phyloP scores from a whole-genome alignment of 2,329 filamentous ascomycete genomes.

The Endoconidiophora laricicola region DNA sequence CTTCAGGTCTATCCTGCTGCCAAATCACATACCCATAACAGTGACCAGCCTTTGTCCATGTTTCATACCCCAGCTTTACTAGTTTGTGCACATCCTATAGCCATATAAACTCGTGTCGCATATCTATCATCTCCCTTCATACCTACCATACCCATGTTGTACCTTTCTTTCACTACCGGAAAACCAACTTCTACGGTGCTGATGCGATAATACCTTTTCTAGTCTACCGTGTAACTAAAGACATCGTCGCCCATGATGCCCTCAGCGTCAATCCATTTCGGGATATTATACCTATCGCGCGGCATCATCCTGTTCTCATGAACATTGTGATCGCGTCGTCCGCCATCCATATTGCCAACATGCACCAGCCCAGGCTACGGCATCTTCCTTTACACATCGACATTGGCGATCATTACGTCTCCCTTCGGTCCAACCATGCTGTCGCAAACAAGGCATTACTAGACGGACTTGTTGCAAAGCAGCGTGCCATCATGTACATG shows the following conservation, averaged over 20 bases:
- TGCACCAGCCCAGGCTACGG: conserved; percentile 21
- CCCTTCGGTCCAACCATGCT: conserved; percentile 23
- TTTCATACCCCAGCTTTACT: no score
- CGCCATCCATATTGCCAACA: conserved; percentile 32
- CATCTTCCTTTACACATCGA: conserved; percentile 20
- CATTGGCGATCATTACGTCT: conserved; percentile 22
- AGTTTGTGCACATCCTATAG: background rate
- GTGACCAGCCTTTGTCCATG: no score
- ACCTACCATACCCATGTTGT: background rate
- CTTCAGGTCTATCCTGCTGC: no score
- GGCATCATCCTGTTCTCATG: conserved; percentile 28
- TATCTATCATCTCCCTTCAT: background rate
- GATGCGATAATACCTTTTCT: conserved; percentile 24
- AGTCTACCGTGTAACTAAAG: conserved; percentile 33
- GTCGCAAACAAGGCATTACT: conserved; percentile 26
- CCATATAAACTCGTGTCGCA: background rate
- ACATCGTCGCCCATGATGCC: conserved; percentile 33
- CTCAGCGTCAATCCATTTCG: conserved; percentile 31
- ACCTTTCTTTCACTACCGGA: background rate
- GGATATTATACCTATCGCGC: conserved; percentile 30
- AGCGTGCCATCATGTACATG: conserved; percentile 29
- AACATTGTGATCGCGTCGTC: conserved; percentile 33
- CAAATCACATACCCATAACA: no score
- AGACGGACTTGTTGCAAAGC: conserved; percentile 30
- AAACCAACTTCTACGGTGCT: background rate